Evolutionary conservation across 2,329 filamentous ascomycete species (phyloP).

Genomic region (Lasiodiplodia citricola): DNA sequence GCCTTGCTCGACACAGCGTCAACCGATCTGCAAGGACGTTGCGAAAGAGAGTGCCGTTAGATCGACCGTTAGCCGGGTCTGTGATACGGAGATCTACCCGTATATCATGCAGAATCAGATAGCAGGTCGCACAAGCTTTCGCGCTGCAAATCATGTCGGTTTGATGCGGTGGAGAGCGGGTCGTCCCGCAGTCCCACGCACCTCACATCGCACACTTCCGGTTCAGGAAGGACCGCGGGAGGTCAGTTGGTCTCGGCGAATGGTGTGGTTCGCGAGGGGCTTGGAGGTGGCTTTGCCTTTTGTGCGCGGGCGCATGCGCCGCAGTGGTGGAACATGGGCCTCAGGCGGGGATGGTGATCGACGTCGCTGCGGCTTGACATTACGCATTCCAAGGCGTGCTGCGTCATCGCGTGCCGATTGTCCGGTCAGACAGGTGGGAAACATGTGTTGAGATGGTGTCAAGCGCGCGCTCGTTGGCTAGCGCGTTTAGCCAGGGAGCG

Average conservation of each 20-base stretch:
- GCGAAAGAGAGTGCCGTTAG: not conserved
- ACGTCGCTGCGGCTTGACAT: conserved; percentile 11
- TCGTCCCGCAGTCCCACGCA: conserved; percentile 6
- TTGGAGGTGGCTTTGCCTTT: conserved; percentile 1
- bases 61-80: not conserved
- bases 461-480: not conserved
- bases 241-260: not conserved
- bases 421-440: not conserved
- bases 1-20: not conserved
- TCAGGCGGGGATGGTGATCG: conserved; percentile 11
- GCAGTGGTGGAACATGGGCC: not conserved
- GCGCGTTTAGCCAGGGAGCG: not conserved
- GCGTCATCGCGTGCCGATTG: not conserved
- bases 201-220: not conserved
- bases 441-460: not conserved
- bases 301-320: not conserved
- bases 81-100: conserved; percentile 15
- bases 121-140: conserved; percentile 9
- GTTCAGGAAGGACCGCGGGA: not conserved
- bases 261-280: not conserved
- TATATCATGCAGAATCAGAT: not conserved
- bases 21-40: not conserved
- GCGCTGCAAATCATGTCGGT: not conserved
- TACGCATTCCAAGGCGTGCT: not conserved
- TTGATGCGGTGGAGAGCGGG: conserved; percentile 13